Conservation (phyloP, 805 yeast genomes). For the Cyberlindnera maclurae region DNA sequence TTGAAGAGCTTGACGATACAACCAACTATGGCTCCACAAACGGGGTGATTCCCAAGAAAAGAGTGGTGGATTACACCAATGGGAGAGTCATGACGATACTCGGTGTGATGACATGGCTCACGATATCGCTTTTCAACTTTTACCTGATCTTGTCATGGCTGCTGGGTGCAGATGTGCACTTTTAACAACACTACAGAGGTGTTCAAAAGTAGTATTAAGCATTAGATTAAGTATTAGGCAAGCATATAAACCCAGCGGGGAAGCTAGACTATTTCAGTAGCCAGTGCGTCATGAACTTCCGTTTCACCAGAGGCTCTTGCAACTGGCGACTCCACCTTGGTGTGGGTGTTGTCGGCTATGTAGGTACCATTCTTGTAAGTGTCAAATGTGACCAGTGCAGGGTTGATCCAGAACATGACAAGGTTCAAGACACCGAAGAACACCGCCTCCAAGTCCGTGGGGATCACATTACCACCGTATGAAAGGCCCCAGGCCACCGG, state of each 20-base stretch:
- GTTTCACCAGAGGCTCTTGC: conserved; percentile 30
- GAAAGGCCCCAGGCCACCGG: conserved; percentile 44
- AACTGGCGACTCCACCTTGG: conserved; percentile 16
- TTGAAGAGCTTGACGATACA: conserved; percentile 27
- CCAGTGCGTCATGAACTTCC: conserved; percentile 14
- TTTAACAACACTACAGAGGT: conserved; percentile 20
- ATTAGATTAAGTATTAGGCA: not conserved
- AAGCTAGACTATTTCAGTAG: no score
- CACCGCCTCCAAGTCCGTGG: conserved; percentile 47
- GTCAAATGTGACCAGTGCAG: conserved; percentile 26
- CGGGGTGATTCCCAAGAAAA: conserved; percentile 4
- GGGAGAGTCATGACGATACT: conserved; percentile 43
- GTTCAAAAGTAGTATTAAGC: no score
- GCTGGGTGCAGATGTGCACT: conserved; percentile 45
- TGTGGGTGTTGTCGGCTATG: conserved; percentile 8
- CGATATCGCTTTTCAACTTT: conserved; percentile 63
- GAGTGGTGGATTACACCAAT: conserved; percentile 62
- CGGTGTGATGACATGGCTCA: conserved; percentile 61
- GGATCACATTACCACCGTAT: conserved; percentile 51
- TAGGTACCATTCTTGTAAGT: conserved; percentile 15
- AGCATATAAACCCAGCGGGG: no score
- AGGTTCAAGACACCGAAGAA: conserved; percentile 48
- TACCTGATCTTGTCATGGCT: conserved; percentile 52
- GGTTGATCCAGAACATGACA: conserved; percentile 35
- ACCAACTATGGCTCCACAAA: conserved; percentile 20